A percentile compares a stretch with the other conserved stretches of the same genome.
Conservation (phyloP, 495 filamentous ascomycete genomes). For the Haplographium delicatum region DNA sequence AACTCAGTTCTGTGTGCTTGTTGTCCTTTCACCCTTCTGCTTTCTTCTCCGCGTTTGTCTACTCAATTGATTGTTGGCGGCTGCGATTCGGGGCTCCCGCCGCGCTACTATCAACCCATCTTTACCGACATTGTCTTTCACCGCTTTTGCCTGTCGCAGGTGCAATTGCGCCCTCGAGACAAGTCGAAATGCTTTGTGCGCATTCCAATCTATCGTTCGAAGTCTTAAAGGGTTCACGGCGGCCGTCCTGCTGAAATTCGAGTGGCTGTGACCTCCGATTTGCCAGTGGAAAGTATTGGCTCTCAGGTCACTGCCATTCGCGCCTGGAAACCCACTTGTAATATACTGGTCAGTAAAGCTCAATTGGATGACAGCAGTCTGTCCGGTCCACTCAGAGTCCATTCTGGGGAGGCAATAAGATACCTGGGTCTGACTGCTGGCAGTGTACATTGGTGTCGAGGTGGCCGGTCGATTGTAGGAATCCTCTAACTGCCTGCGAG, state of each 20-base stretch:
- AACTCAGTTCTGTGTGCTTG: constrained; percentile 1
- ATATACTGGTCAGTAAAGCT: constrained; percentile 25
- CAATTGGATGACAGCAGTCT: constrained; percentile 18
- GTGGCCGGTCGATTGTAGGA: neutral
- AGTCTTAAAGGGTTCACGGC: constrained; percentile 25
- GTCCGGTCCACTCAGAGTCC: neutral
- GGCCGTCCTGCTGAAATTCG: constrained; percentile 20
- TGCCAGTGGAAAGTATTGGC: constrained; percentile 14
- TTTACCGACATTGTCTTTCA: constrained; percentile 1
- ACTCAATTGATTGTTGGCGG: constrained; percentile 12
- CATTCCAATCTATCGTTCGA: constrained; percentile 23
- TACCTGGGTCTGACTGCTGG: constrained; percentile 18
- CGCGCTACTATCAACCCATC: neutral
- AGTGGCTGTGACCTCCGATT: constrained; percentile 20
- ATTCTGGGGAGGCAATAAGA: constrained; percentile 1
- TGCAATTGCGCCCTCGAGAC: constrained; percentile 17
- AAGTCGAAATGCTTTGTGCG: constrained; percentile 29
- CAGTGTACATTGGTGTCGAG: constrained; percentile 18
- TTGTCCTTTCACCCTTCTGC: neutral
- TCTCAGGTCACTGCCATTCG: constrained; percentile 17
- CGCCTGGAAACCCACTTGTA: constrained; percentile 19
- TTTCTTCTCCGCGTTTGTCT: constrained; percentile 11
- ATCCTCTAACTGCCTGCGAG: neutral
- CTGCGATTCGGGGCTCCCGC: constrained; percentile 7
- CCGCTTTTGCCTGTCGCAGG: constrained; percentile 23